These are phyloP conservation scores for Astrephomene gubernaculifera DNA, from an alignment of 139 green algal species.

Conservation along the genomic window DNA sequence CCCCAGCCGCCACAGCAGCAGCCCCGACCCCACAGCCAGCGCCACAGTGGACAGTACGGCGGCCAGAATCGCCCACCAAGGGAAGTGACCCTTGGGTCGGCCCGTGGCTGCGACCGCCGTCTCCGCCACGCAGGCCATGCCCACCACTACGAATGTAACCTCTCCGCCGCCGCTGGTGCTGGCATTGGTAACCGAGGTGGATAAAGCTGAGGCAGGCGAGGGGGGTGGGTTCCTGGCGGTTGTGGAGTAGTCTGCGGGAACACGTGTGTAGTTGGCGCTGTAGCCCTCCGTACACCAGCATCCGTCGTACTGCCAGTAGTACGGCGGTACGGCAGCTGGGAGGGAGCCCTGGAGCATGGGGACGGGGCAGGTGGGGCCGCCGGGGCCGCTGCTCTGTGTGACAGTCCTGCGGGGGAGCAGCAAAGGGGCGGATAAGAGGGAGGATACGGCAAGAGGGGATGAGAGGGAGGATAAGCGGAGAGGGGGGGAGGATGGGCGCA, in stretches of 20 bases:
- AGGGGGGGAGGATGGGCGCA: no score
- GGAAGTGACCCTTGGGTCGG: not conserved
- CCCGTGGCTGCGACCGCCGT: not conserved
- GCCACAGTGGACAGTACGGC: not conserved
- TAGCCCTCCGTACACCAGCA: not conserved
- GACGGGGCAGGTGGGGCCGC: not conserved
- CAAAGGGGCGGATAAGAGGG: not conserved
- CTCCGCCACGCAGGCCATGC: not conserved
- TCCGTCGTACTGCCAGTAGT: constrained; percentile 19
- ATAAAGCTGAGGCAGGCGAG: not conserved
- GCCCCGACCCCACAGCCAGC: not conserved
- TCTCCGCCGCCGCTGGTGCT: not conserved
- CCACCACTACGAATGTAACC: no score
- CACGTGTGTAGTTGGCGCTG: not conserved
- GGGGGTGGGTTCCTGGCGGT: not conserved
- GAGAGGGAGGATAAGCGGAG: not conserved
- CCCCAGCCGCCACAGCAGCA: not conserved
- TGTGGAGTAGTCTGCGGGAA: not conserved
- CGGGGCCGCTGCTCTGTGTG: not conserved
- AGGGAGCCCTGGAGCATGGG: not conserved
- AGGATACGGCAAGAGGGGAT: not conserved
- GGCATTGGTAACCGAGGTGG: no score
- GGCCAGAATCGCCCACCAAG: not conserved
- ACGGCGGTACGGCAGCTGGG: not conserved
- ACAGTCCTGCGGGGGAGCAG: not conserved